Conservation (phyloP, 2,329 filamentous ascomycete species). For the Monilinia aucupariae region DNA sequence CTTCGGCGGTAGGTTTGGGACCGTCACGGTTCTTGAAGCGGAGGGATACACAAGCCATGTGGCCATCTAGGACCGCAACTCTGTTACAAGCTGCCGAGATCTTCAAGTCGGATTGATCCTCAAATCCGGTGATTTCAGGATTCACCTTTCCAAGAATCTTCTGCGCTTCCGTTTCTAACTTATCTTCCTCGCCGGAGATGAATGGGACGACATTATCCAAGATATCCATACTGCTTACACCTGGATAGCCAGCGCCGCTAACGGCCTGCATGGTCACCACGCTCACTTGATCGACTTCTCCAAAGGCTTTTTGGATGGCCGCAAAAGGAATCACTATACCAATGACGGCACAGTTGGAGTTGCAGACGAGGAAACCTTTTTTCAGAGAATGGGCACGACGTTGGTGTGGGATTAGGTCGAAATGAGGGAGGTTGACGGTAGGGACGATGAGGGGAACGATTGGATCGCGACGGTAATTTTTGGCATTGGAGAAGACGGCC, state of each 20-base stretch:
- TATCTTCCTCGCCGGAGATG: conserved; percentile 92
- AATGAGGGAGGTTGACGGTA: conserved; percentile 84
- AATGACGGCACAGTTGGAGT: conserved; percentile 97
- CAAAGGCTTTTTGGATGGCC: conserved; percentile 80
- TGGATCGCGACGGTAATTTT: conserved; percentile 90
- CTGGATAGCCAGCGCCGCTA: conserved; percentile 85
- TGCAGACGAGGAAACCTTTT: conserved; percentile 92
- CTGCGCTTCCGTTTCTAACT: conserved; percentile 87
- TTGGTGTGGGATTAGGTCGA: conserved; percentile 86
- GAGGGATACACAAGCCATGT: conserved; percentile 89
- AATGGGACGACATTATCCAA: conserved; percentile 94
- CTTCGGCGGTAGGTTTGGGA: conserved; percentile 66
- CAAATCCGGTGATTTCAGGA: conserved; percentile 64
- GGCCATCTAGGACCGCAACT: conserved; percentile 90
- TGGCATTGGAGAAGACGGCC: conserved; percentile 93
- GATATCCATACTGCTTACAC: conserved; percentile 90
- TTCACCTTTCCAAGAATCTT: conserved; percentile 86
- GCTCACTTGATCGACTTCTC: conserved; percentile 66
- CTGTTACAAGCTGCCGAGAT: conserved; percentile 88
- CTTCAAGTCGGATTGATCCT: conserved; percentile 66
- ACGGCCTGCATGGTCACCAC: conserved; percentile 95
- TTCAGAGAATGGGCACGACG: conserved; percentile 64
- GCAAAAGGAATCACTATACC: conserved; percentile 93
- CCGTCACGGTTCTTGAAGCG: conserved; percentile 61
- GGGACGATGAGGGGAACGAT: conserved; percentile 90